These are phyloP conservation scores for Mrakia hoshinonis DNA, from an alignment of 768 basidiomycete species.

Conservation along the genomic window DNA sequence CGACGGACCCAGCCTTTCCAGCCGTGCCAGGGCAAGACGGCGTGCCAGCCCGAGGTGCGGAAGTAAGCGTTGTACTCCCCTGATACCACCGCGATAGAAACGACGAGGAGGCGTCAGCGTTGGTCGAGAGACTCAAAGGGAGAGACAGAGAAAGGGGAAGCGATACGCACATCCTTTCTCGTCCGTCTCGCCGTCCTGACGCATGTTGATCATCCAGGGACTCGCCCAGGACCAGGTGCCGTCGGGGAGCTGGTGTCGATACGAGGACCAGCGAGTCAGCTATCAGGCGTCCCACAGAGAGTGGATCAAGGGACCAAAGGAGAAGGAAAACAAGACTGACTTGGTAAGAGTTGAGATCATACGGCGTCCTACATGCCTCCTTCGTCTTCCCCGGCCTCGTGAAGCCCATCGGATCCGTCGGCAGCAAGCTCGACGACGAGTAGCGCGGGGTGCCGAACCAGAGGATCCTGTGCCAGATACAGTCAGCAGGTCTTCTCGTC, in stretches of 20 bases:
- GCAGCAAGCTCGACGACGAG: slow-evolving; percentile 6
- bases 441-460: slow-evolving; percentile 25
- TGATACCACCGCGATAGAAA: not conserved
- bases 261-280: not conserved
- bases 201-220: slow-evolving; percentile 29
- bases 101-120: not conserved
- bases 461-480: slow-evolving; percentile 2
- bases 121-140: not conserved
- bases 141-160: not conserved
- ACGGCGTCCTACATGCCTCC: slow-evolving; percentile 20
- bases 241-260: slow-evolving; percentile 17
- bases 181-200: slow-evolving; percentile 27
- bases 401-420: slow-evolving; percentile 19
- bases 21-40: slow-evolving; percentile 26
- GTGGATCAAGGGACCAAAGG: not conserved
- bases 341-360: slow-evolving; percentile 19
- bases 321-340: not conserved
- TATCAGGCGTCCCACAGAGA: not conserved
- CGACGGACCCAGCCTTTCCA: slow-evolving; percentile 28
- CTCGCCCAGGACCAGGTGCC: slow-evolving; percentile 27
- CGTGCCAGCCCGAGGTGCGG: slow-evolving; percentile 20
- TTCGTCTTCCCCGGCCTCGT: slow-evolving; percentile 19
- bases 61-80: slow-evolving; percentile 29
- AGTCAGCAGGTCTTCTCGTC: not conserved
- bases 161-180: slow-evolving; percentile 27